A percentile compares a stretch with the other conserved stretches of the same genome.
These are phyloP conservation scores for Pythium chondricola DNA, from an alignment of 352 stramenopile species.

Conservation along the genomic window DNA sequence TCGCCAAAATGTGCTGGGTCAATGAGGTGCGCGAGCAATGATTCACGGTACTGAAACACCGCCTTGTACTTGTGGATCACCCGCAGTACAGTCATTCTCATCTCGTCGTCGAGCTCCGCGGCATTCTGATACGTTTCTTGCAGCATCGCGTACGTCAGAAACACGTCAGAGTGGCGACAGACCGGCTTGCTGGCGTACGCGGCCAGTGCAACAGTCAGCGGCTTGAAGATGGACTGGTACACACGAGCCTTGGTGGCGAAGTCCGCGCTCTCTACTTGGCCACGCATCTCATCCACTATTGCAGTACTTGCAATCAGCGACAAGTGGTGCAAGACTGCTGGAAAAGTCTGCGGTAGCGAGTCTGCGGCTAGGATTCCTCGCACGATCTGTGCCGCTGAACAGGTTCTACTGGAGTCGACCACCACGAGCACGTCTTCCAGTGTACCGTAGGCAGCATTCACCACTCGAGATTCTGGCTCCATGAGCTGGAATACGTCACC, in stretches of 20 bases:
- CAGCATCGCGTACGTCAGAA: slow-evolving; percentile 21
- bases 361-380: too few species aligned
- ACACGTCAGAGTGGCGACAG: slow-evolving; percentile 24
- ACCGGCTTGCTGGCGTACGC: background rate
- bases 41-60: slow-evolving; percentile 11
- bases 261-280: background rate
- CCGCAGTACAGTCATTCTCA: slow-evolving; percentile 21
- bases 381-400: too few species aligned
- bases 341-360: too few species aligned
- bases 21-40: slow-evolving; percentile 31
- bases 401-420: too few species aligned
- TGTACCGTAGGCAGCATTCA: too few species aligned
- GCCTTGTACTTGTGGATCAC: slow-evolving; percentile 22
- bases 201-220: background rate
- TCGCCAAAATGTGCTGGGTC: slow-evolving; percentile 39
- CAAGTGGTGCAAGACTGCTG: too few species aligned
- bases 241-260: background rate
- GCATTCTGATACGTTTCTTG: slow-evolving; percentile 18
- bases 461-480: too few species aligned
- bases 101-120: slow-evolving; percentile 13
- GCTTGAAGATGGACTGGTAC: background rate
- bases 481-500: too few species aligned
- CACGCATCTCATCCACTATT: too few species aligned
- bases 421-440: too few species aligned
- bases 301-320: too few species aligned